A percentile compares a stretch with the other conserved stretches of the same genome.
Conservation (phyloP, 495 filamentous ascomycete genomes). For the Lasiosphaeria miniovina region DNA sequence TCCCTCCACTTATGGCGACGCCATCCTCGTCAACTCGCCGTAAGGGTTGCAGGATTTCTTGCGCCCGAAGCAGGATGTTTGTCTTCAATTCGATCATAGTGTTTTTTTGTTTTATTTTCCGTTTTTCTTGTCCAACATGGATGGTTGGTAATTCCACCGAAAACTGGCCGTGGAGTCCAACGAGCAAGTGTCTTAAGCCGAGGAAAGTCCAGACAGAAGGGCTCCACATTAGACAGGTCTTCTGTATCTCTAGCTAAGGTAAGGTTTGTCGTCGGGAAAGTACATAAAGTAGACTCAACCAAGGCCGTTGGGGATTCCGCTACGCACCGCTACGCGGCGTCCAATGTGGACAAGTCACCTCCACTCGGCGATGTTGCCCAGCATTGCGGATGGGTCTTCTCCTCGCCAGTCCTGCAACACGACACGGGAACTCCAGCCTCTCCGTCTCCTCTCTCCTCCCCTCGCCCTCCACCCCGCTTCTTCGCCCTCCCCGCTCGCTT, state of each 20-base stretch:
- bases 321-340: no score
- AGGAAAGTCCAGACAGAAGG: no score
- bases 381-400: neutral
- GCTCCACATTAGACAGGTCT: no score
- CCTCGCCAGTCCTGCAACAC: neutral
- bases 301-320: no score
- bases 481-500: conserved; percentile 1
- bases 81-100: neutral
- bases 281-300: neutral
- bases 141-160: neutral
- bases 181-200: no score
- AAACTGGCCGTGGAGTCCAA: neutral
- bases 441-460: neutral
- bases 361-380: neutral
- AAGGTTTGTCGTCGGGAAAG: neutral
- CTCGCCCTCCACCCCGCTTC: neutral
- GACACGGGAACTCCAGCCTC: neutral
- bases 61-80: neutral
- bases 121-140: neutral
- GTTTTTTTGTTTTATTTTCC: conserved; percentile 1
- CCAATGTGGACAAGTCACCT: no score
- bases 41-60: neutral
- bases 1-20: conserved; percentile 14
- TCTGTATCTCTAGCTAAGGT: no score
- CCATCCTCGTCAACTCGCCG: neutral